Evolutionary conservation across 2,329 filamentous ascomycete genomes (phyloP).

Genomic region (Epichloe bromicola): DNA sequence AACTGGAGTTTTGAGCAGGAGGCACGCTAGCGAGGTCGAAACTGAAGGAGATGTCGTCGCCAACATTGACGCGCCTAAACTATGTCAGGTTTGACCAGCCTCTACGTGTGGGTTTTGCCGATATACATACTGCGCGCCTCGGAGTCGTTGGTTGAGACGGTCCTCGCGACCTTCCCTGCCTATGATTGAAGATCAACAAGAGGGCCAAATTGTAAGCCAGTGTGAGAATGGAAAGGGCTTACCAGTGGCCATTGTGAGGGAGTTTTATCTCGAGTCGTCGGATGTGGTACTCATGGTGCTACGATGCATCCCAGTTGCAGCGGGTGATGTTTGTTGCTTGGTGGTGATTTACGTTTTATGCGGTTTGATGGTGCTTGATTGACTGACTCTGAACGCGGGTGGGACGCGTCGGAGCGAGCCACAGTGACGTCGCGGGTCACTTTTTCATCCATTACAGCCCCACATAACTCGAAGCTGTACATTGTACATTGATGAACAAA

Average conservation of each 20-base stretch:
- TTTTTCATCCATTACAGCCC: too few relatives aligned
- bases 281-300: neutral
- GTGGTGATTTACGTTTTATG: neutral
- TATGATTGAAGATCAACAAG: slow-evolving; percentile 1
- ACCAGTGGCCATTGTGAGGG: slow-evolving; percentile 1
- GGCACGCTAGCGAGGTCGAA: slow-evolving; percentile 34
- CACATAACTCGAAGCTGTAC: too few relatives aligned
- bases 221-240: neutral
- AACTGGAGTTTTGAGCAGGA: slow-evolving; percentile 8
- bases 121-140: slow-evolving; percentile 44
- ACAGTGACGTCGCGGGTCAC: neutral
- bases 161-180: slow-evolving; percentile 41
- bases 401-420: neutral
- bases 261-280: neutral
- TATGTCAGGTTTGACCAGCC: slow-evolving; percentile 4
- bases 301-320: neutral
- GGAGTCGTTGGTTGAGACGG: slow-evolving; percentile 51
- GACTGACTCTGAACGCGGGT: neutral
- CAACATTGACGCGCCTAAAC: slow-evolving; percentile 40
- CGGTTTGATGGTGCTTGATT: neutral
- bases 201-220: neutral
- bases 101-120: neutral
- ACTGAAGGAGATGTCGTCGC: slow-evolving; percentile 48
- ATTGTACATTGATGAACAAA: too few relatives aligned
- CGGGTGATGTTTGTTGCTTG: neutral